Base-by-base conservation (phyloP, 2,329 filamentous ascomycete species). In the Penicillium sp. region DNA sequence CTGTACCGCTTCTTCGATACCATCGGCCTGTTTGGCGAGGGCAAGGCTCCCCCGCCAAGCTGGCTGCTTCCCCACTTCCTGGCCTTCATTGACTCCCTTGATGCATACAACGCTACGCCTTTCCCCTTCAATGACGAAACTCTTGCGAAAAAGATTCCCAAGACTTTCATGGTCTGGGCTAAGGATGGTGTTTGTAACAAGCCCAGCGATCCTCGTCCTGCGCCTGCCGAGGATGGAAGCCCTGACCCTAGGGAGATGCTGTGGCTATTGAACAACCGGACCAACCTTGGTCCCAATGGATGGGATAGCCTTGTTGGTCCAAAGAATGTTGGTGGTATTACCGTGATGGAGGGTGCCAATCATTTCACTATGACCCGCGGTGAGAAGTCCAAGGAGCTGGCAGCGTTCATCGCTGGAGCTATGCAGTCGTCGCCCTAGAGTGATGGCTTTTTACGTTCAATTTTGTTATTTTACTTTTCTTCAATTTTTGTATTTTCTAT, bases 21-120 rank as follows among this genome's bases (percentile, higher is more conserved):
- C 9, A 73, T 80, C 44, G 77, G 77, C 26, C 70, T 83, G 42
- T 79, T 83, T 53, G 79, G 78, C 14, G 73, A 75, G 43, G 76
- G 76, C 49, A 76, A 75, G 35, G 69, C 71, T 25, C 75, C 74
- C 46, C 74, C 77, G 6, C 80, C 80, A 1, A 73, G 72, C 43
- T 83, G 80, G 80, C 71, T 83, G 27, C 72, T 81, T 3, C 79
- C 80, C 21, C 81, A 83, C 65, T 83, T 83, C 70, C 66, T 78
- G 26, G 80, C 81, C 27, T 77, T 76, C 58, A 80, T 83, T 60
- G 75, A 79, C 51, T 72, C 76, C 1, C 69, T 83, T 39, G 77
- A 80, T 45, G 75, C 74, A 27, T 83, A 83, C 63, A 71, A 69
- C 55, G 71, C 71, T 1, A 42, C 59, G 2, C 69, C 69, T 0